Conservation (phyloP, 768 basidiomycete genomes). For the Melanogaster broomeanus region DNA sequence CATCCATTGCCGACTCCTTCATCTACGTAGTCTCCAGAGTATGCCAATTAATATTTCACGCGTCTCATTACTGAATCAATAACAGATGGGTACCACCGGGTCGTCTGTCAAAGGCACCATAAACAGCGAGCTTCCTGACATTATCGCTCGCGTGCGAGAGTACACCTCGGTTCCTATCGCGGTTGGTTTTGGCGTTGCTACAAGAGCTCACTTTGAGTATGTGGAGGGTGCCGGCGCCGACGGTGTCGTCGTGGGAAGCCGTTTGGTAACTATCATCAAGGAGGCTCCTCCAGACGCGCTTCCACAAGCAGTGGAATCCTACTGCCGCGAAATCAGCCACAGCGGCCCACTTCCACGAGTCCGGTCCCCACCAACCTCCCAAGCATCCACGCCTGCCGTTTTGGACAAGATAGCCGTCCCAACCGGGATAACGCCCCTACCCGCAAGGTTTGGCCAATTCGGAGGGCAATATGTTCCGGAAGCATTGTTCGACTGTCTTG, state of each 20-base stretch:
- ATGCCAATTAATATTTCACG: conserved; percentile 10
- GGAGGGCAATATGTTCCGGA: conserved; percentile 99
- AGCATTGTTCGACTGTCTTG: conserved; percentile 88
- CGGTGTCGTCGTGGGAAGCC: conserved; percentile 92
- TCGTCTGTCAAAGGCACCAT: conserved; percentile 75
- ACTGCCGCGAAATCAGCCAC: conserved; percentile 68
- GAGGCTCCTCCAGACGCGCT: conserved; percentile 50
- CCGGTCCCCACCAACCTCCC: not conserved
- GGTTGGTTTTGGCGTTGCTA: conserved; percentile 96
- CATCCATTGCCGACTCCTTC: conserved; percentile 94
- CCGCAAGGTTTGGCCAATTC: conserved; percentile 89
- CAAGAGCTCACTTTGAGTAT: conserved; percentile 81
- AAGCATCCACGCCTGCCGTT: not conserved
- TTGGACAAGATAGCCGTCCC: conserved; percentile 16
- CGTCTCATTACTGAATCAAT: conserved; percentile 4
- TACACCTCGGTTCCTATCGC: conserved; percentile 83
- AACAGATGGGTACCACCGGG: conserved; percentile 96
- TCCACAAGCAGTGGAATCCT: conserved; percentile 61
- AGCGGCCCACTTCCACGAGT: conserved; percentile 34
- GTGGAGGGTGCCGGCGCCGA: conserved; percentile 91
- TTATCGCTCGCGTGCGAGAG: conserved; percentile 80
- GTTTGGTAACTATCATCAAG: conserved; percentile 81
- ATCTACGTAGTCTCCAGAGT: conserved; percentile 99
- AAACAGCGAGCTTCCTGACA: conserved; percentile 77
- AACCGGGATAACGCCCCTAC: conserved; percentile 51